Percentiles rank a stretch among this genome's conserved stretches.
These are phyloP conservation scores for Dryadomyces quercivorus DNA, from an alignment of 2,329 filamentous ascomycete species.

Conservation along the genomic window DNA sequence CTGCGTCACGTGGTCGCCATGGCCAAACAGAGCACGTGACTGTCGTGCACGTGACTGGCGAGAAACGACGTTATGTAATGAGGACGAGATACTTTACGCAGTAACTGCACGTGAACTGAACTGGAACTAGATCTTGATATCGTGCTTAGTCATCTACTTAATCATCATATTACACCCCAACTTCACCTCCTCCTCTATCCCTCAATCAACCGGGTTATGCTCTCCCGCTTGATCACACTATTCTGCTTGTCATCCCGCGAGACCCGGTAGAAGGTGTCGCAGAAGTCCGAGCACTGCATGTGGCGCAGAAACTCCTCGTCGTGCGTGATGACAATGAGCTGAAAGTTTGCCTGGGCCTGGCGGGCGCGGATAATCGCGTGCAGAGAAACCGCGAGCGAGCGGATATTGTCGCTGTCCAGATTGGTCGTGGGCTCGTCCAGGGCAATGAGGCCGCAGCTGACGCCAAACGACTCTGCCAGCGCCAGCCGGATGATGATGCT, in stretches of 20 bases:
- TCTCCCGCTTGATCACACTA: conserved; percentile 67
- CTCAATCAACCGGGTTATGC: conserved; percentile 37
- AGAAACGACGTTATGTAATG: too few relatives aligned
- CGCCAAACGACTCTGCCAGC: conserved; percentile 89
- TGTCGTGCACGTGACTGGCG: too few relatives aligned
- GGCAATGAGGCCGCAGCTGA: conserved; percentile 91
- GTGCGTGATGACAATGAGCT: conserved; percentile 97
- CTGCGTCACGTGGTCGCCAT: conserved; percentile 51
- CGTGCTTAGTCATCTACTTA: too few relatives aligned
- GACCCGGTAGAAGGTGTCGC: conserved; percentile 83
- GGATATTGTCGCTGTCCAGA: conserved; percentile 89
- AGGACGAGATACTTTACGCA: too few relatives aligned
- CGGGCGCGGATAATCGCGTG: conserved; percentile 78
- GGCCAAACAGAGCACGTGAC: not conserved
- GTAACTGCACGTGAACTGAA: too few relatives aligned
- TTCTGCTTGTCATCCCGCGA: conserved; percentile 75
- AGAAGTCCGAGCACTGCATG: conserved; percentile 91
- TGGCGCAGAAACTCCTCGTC: conserved; percentile 90
- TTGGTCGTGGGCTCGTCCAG: conserved; percentile 98
- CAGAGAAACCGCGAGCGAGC: conserved; percentile 70
- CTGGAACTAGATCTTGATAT: too few relatives aligned
- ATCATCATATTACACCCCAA: too few relatives aligned
- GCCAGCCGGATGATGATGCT: conserved; percentile 96
- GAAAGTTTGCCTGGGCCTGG: conserved; percentile 83
- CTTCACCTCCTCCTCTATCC: conserved; percentile 1